These are phyloP conservation scores for Blastobotrys serpentis DNA, from an alignment of 1,139 yeast genomes.

Conservation along the genomic window DNA sequence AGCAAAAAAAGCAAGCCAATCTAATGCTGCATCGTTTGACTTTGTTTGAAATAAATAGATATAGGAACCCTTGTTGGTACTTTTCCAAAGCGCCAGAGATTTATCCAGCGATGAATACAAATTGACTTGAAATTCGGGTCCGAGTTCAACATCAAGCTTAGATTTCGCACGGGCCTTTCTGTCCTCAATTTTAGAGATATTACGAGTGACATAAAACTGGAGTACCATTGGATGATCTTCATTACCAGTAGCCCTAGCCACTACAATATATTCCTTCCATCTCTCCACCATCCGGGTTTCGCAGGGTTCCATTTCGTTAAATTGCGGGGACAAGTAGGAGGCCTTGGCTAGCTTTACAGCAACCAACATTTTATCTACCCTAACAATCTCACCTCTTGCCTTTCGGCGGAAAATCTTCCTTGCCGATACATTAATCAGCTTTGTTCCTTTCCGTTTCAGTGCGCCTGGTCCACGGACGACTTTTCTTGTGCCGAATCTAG, in stretches of 20 bases:
- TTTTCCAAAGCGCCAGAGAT: slow-evolving; percentile 55
- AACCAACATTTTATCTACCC: slow-evolving; percentile 65
- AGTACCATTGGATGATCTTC: slow-evolving; percentile 50
- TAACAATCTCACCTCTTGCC: slow-evolving; percentile 59
- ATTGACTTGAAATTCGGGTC: slow-evolving; percentile 41
- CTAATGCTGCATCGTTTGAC: slow-evolving; percentile 48
- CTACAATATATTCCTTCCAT: slow-evolving; percentile 74
- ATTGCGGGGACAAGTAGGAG: slow-evolving; percentile 34
- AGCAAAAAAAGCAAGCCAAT: slow-evolving; percentile 63
- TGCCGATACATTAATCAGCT: slow-evolving; percentile 17
- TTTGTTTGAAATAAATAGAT: slow-evolving; percentile 58
- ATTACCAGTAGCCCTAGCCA: slow-evolving; percentile 58
- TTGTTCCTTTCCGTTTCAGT: slow-evolving; percentile 9
- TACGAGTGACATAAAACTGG: slow-evolving; percentile 58
- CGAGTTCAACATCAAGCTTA: slow-evolving; percentile 27
- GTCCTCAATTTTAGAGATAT: slow-evolving; percentile 38
- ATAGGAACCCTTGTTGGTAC: slow-evolving; percentile 28
- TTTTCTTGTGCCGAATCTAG: not conserved
- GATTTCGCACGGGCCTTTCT: slow-evolving; percentile 33
- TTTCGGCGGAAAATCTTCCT: slow-evolving; percentile 24
- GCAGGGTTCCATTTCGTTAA: slow-evolving; percentile 50
- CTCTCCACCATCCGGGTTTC: slow-evolving; percentile 61
- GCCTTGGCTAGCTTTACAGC: slow-evolving; percentile 47
- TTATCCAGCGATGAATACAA: slow-evolving; percentile 70
- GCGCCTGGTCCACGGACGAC: not conserved